phyloP scores from a whole-genome alignment of 768 basidiomycete genomes.

The Candolleomyces eurysporus region DNA sequence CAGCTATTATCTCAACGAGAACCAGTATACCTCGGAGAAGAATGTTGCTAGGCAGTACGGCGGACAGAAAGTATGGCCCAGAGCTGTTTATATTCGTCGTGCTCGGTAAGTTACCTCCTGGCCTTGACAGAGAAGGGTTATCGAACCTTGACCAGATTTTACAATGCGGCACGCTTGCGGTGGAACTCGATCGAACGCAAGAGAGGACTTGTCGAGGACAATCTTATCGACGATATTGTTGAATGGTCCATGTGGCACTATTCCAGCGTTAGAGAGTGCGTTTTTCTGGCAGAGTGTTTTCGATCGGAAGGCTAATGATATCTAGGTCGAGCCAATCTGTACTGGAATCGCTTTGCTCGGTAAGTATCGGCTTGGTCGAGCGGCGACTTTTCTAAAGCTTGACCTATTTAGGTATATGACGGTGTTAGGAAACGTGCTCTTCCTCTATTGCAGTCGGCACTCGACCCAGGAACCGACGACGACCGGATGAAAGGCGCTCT shows the following conservation, averaged over 20 bases:
- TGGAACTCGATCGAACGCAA: constrained; percentile 76
- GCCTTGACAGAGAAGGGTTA: neutral
- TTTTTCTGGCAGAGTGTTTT: constrained; percentile 10
- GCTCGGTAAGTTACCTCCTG: constrained; percentile 48
- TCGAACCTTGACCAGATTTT: constrained; percentile 38
- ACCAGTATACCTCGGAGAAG: constrained; percentile 58
- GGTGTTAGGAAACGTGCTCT: constrained; percentile 64
- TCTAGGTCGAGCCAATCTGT: constrained; percentile 46
- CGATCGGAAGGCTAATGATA: constrained; percentile 19
- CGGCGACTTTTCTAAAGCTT: neutral
- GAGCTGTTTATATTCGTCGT: constrained; percentile 64
- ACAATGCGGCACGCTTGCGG: constrained; percentile 63
- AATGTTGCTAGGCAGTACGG: constrained; percentile 66
- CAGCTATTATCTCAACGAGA: constrained; percentile 58
- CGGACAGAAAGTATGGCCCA: constrained; percentile 74
- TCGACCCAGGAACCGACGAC: constrained; percentile 72
- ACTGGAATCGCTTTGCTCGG: constrained; percentile 50
- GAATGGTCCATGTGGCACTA: constrained; percentile 82
- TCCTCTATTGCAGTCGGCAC: constrained; percentile 53
- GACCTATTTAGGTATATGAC: constrained; percentile 53
- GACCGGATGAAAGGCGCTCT: constrained; percentile 92
- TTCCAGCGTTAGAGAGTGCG: constrained; percentile 51
- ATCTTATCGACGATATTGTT: constrained; percentile 66
- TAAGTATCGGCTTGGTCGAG: constrained; percentile 22
- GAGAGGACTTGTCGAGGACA: constrained; percentile 57